Conservation (phyloP, 192 early-diverging fungal species). For the Mortierella hygrophila region DNA sequence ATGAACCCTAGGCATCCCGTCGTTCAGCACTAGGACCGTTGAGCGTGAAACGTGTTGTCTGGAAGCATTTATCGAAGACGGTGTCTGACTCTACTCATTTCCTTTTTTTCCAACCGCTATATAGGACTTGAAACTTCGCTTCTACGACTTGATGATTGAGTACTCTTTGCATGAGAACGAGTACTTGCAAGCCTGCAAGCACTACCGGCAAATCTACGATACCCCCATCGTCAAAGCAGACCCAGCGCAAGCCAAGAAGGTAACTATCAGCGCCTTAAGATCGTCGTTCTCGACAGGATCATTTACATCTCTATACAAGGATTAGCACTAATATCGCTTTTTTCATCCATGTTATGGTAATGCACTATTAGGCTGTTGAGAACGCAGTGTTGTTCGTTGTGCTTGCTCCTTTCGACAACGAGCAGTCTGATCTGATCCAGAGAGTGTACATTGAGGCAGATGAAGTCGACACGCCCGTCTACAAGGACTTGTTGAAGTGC, state of each 20-base stretch:
- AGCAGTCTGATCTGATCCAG: conserved; percentile 95
- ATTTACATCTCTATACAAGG: no score
- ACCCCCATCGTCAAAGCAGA: conserved; percentile 86
- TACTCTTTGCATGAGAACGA: conserved; percentile 92
- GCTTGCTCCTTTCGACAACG: conserved; percentile 94
- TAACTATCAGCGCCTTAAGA: conserved; percentile 24
- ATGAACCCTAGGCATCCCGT: conserved; percentile 31
- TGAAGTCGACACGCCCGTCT: conserved; percentile 78
- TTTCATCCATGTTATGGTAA: neutral
- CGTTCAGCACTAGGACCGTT: neutral
- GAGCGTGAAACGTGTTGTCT: neutral
- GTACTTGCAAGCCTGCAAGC: conserved; percentile 93
- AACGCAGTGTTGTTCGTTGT: conserved; percentile 89
- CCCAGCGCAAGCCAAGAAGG: conserved; percentile 79
- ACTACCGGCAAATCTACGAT: conserved; percentile 92
- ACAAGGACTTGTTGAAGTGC: conserved; percentile 85
- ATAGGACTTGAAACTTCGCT: conserved; percentile 94
- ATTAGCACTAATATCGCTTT: neutral
- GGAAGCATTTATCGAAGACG: neutral
- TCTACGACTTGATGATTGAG: conserved; percentile 97
- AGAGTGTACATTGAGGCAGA: conserved; percentile 87
- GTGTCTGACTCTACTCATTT: neutral
- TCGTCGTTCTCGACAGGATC: neutral
- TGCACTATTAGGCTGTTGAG: conserved; percentile 69
- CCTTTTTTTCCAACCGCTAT: neutral